Evolutionary conservation across 352 stramenopile genomes (phyloP), one percentile per base, ranked within the genome.

Genomic region (Phytophthora foliorum): DNA sequence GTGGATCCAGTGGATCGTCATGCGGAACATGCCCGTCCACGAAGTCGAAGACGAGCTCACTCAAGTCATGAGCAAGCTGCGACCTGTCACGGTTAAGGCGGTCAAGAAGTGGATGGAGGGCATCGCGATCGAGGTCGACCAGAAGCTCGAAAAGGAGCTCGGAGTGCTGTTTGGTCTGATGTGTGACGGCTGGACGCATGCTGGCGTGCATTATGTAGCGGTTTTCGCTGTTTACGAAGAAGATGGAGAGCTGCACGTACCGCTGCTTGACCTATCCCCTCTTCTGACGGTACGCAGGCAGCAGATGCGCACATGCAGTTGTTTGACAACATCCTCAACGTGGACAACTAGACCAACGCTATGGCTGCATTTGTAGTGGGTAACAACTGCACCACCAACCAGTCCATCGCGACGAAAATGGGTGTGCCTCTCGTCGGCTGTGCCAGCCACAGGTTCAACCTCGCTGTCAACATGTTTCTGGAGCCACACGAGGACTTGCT

Each of bases 1-100:
- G 50, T 67, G 59, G 41, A 56, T 67, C 14, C 59, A 49, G 22
- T 60, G 36, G 58, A 21, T 58, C 21, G 39, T 66, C 48, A 34
- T 21, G 48, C 17, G 38, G 34, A 65, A 57, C 36, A 58, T 65
- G 46, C 42, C 55, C 7, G 17, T 63, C 27, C 55, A 63, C 55
- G 42, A 63, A 32, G 27, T 54, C 32, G 55, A 54, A 36, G 55
- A 63, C 24, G 19, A 2, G 0, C 54, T 61, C 17, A 61, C n/a
- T 1, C 32, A 48, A 25, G 25, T 48, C 19, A 57, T 66, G n/a
- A 67, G 57, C 27, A 58, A 60, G 49, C 22, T 60, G 19, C 49
- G 29, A 6, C 27, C 50, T 59, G 59, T 67, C 13, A 67, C 59
- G 6, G 48, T 48, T 1, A 55, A 48, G 27, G 34, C 34, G 10